Evolutionary conservation across 139 green algal species (phyloP).

Genomic region (Pseudopediastrum boryanum): DNA sequence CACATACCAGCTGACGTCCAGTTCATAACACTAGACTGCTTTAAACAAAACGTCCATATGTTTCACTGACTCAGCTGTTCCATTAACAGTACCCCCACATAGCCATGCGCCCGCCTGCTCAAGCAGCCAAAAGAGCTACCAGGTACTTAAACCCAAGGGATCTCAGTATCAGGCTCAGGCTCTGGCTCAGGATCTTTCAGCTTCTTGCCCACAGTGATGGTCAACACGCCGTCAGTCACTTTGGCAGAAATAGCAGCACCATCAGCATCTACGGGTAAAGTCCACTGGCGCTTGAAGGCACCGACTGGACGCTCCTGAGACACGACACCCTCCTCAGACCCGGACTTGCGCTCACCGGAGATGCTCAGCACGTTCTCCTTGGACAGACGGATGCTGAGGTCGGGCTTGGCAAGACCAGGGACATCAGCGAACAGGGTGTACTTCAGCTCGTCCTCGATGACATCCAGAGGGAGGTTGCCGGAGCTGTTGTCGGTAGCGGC

Average conservation of each 20-base stretch:
- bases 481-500: neutral
- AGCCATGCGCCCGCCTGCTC: too few species aligned
- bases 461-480: constrained; percentile 15
- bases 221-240: constrained; percentile 14
- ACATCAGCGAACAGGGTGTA: constrained; percentile 38
- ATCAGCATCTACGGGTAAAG: neutral
- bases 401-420: constrained; percentile 29
- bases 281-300: neutral
- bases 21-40: too few species aligned
- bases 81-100: too few species aligned
- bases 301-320: neutral
- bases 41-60: too few species aligned
- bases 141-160: too few species aligned
- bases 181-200: neutral
- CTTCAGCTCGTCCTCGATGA: constrained; percentile 2
- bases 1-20: too few species aligned
- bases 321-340: neutral
- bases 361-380: constrained; percentile 25
- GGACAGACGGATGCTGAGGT: constrained; percentile 28
- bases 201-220: constrained; percentile 12
- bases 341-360: constrained; percentile 7
- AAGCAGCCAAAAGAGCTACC: too few species aligned
- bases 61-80: too few species aligned
- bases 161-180: too few species aligned
- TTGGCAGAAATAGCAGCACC: constrained; percentile 1